Evolutionary conservation across 768 basidiomycete genomes (phyloP).

Genomic region (Pisolithus albus): DNA sequence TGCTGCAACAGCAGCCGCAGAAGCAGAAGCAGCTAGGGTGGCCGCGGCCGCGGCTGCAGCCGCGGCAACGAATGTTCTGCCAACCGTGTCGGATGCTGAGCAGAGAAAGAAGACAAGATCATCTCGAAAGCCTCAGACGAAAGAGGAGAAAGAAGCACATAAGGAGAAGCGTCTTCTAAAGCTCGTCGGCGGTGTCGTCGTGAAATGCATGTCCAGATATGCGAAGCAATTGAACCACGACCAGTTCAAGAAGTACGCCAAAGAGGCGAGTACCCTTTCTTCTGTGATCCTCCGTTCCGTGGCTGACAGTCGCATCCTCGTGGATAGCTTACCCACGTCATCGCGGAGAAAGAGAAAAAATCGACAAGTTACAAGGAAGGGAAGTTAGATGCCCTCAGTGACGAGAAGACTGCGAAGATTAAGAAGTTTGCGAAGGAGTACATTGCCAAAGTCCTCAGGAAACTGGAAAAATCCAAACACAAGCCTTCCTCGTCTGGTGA

Average conservation of each 20-base stretch:
- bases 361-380: constrained; percentile 70
- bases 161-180: constrained; percentile 82
- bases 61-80: neutral
- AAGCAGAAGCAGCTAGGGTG: constrained; percentile 26
- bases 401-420: constrained; percentile 85
- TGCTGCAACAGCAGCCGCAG: constrained; percentile 30
- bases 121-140: constrained; percentile 35
- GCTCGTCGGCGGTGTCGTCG: constrained; percentile 84
- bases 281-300: neutral
- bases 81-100: constrained; percentile 10
- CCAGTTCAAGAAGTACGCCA: constrained; percentile 89
- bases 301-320: neutral
- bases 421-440: constrained; percentile 93
- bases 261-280: constrained; percentile 61
- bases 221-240: constrained; percentile 68
- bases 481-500: constrained; percentile 15
- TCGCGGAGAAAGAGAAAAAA: constrained; percentile 95
- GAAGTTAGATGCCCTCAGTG: constrained; percentile 67
- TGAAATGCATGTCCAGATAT: constrained; percentile 90
- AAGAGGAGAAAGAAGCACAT: constrained; percentile 56
- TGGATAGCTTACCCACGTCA: constrained; percentile 69
- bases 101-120: constrained; percentile 20
- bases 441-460: constrained; percentile 70
- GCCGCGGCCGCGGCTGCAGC: constrained; percentile 22
- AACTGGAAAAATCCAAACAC: constrained; percentile 41